phyloP scores from a whole-genome alignment of 768 basidiomycete species.

The Terana coerulea region DNA sequence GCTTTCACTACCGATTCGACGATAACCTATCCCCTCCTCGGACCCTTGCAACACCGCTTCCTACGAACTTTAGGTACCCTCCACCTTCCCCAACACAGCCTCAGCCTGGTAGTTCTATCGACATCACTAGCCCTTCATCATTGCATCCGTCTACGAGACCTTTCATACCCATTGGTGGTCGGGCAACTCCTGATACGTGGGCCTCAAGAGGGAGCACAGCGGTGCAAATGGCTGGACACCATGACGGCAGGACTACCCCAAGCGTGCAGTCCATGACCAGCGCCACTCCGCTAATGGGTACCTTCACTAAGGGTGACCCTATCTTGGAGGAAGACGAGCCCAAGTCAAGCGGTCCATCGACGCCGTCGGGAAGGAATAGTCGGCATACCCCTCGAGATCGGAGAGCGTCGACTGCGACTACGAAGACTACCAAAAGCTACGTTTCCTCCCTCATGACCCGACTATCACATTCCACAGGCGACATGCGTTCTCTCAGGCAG shows the following conservation, averaged over 20 bases:
- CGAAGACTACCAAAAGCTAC: constrained; percentile 34
- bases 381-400: constrained; percentile 4
- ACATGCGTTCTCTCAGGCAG: constrained; percentile 26
- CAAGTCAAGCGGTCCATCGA: constrained; percentile 4
- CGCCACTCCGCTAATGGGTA: constrained; percentile 10
- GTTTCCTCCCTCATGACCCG: constrained; percentile 51
- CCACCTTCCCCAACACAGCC: not conserved
- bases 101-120: not conserved
- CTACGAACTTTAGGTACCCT: constrained; percentile 1
- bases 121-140: not conserved
- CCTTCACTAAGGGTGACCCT: constrained; percentile 8
- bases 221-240: not conserved
- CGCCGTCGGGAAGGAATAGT: constrained; percentile 1
- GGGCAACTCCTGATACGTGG: constrained; percentile 6
- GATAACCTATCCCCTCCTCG: constrained; percentile 15
- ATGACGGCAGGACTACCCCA: constrained; percentile 7
- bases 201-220: not conserved
- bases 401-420: constrained; percentile 40
- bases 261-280: constrained; percentile 13
- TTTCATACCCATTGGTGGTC: constrained; percentile 2
- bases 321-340: constrained; percentile 15
- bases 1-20: constrained; percentile 10
- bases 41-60: constrained; percentile 4
- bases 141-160: not conserved
- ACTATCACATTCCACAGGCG: constrained; percentile 34